phyloP scores from a whole-genome alignment of 495 filamentous ascomycete genomes.

The Pseudoneurospora amorphoporcata region DNA sequence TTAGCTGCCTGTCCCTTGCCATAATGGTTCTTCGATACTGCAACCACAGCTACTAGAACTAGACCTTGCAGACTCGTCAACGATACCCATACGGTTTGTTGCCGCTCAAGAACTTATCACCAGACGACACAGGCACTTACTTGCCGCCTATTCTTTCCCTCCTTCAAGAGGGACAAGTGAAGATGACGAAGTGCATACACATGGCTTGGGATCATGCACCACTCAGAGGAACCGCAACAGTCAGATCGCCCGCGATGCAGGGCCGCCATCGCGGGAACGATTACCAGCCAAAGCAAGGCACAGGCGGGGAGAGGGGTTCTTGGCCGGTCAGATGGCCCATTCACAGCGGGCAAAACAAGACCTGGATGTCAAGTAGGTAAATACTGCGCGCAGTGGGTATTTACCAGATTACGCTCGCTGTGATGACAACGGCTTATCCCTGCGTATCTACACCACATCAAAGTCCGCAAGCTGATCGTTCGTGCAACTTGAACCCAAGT shows the following conservation, averaged over 20 bases:
- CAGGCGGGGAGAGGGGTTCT: neutral
- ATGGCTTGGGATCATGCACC: neutral
- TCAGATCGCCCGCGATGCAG: constrained; percentile 6
- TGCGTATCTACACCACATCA: neutral
- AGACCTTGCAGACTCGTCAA: neutral
- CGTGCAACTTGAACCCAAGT: neutral
- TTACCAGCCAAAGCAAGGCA: constrained; percentile 1
- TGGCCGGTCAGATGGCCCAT: neutral
- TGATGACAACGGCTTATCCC: no score
- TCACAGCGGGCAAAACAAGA: neutral
- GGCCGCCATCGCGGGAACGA: constrained; percentile 10
- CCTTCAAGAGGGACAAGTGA: neutral
- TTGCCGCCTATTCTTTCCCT: neutral
- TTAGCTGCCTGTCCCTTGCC: neutral
- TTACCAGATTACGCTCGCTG: neutral
- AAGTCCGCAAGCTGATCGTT: neutral
- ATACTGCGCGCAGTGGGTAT: neutral
- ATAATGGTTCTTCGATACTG: neutral
- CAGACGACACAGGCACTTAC: neutral
- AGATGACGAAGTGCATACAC: neutral
- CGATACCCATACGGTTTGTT: neutral
- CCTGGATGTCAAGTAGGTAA: neutral
- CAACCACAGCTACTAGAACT: neutral
- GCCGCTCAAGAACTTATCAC: neutral
- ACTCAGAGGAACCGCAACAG: neutral